Conservation (phyloP, 768 basidiomycete genomes). For the Lanmaoa rubissima region DNA sequence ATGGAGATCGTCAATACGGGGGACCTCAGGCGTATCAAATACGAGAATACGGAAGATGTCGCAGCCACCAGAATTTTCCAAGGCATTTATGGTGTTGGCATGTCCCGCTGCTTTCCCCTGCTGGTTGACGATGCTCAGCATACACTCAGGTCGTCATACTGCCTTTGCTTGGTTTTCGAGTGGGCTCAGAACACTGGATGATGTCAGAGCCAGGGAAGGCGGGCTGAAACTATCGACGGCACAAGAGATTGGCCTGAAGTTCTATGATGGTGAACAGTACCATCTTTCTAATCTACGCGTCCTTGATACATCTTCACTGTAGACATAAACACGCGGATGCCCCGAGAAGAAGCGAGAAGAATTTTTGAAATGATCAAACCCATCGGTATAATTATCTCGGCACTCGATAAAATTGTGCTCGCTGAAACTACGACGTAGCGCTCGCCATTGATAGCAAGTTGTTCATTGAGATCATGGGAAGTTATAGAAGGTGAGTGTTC, state of each 20-base stretch:
- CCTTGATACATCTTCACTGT: background rate
- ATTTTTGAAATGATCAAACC: slow-evolving; percentile 73
- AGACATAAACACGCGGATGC: slow-evolving; percentile 88
- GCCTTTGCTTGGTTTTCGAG: slow-evolving; percentile 72
- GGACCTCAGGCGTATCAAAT: slow-evolving; percentile 60
- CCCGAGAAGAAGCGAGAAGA: slow-evolving; percentile 70
- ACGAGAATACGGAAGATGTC: slow-evolving; percentile 66
- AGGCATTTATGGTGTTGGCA: slow-evolving; percentile 87
- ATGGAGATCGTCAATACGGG: slow-evolving; percentile 81
- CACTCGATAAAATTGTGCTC: background rate
- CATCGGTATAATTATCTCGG: slow-evolving; percentile 47
- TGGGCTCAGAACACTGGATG: slow-evolving; percentile 78
- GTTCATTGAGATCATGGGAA: slow-evolving; percentile 88
- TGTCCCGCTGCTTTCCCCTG: slow-evolving; percentile 23
- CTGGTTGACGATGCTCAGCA: background rate
- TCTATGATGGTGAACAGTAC: slow-evolving; percentile 58
- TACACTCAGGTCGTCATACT: slow-evolving; percentile 50
- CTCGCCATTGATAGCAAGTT: slow-evolving; percentile 67
- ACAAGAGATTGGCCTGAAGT: slow-evolving; percentile 67
- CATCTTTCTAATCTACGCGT: background rate
- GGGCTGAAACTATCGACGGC: slow-evolving; percentile 57
- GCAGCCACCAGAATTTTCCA: slow-evolving; percentile 56
- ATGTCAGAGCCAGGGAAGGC: slow-evolving; percentile 57
- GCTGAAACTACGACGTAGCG: slow-evolving; percentile 42
- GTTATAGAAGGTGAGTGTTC: slow-evolving; percentile 63